Evolutionary conservation across 2,329 filamentous ascomycete species (phyloP), one percentile per base, ranked within the genome.

Genomic region (Paracamarosporium sp.): DNA sequence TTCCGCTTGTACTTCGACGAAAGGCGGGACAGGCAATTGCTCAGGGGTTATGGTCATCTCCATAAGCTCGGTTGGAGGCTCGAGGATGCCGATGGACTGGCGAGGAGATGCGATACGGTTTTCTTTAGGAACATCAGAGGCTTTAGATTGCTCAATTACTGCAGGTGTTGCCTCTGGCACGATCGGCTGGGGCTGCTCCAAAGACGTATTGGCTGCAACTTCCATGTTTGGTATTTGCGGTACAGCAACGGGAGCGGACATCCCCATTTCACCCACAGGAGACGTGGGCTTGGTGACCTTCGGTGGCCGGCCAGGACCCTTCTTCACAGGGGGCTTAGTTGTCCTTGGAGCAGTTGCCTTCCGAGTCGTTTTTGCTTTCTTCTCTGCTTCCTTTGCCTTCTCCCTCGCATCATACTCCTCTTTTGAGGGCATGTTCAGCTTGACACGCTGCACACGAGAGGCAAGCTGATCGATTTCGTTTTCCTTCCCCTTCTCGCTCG

Each of bases 401-500:
- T 85, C 82, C 22, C 82, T 75, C 7, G 78, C 79, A 27, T 85
- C 83, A 58, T 87, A 79, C 65, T 87, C 85, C 65, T 87, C 85
- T 22, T 81, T 81, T 0, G 83, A 79, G 0, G 84, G 84, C 50
- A 88, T 77, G 60, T 86, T 87, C 46, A 89, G 68, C 22, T 85
- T 87, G 53, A 88, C 83, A 27, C 82, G 83, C 66, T 84, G 84
- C 59, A 88, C 70, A 4, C 83, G 83, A 3, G 80, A 78, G 1
- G 83, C 78, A 25, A 87, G 70, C 17, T 75, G 76, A 43, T 87
- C 84, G 43, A 87, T 68, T 15, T 75, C 67, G 52, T 70, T 67
- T 47, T 60, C 65, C 12, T 64, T 69, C 33, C 61, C 70, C 25
- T 73, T 73, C 44, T 71, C 69, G 31, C 64, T 68, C 1, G 59